Base-by-base conservation (phyloP, 2,329 filamentous ascomycete genomes). In the Tetracladium maxilliforme region DNA sequence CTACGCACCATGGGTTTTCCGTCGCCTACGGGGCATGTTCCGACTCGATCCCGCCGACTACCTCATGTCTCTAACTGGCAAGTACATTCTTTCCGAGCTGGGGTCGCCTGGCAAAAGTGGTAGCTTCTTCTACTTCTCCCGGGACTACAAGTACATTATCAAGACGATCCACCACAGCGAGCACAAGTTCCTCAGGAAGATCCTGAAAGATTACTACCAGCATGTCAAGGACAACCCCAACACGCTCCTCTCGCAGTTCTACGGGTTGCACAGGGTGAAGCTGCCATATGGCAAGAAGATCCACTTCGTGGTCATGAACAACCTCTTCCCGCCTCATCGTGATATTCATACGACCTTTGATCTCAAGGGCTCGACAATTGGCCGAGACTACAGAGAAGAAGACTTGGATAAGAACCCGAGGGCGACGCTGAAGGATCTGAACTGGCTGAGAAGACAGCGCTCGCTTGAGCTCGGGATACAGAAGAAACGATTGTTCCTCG, bases 71-170 rank as follows among this genome's bases (percentile, higher is more conserved):
- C 58, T 98, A 43, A 95, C 90, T 10, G 90, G 86, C 51, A 98
- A 98, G 56, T 98, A 98, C 52, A 95, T 98, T 28, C 65, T 98
- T 35, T 95, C 90, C 5, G 90, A 98, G 51, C 67, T 98, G 30
- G 90, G 90, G 18, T 95, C 90, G 4, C 90, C 90, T 2, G 90
- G 90, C 31, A 98, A 98, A 61, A 94, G 86, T 49, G 90, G 90
- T 36, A 95, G 86, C 51, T 98, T 98, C 58, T 98, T 98, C 58
- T 98, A 98, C 61, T 98, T 95, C 56, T 95, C 90, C 23, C 70
- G 90, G 42, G 90, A 98, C 54, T 98, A 98, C 65, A 95, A 94
- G 55, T 98, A 98, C 56, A 98, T 98, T 54, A 98, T 98, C 68
- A 98, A 98, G 56, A 98, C 90, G 13, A 95, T 98, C 38, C 90